Evolutionary conservation across 106 monocot genomes (phyloP), one percentile per base, ranked within the genome.

Genomic region (Cymbidium sinense): DNA sequence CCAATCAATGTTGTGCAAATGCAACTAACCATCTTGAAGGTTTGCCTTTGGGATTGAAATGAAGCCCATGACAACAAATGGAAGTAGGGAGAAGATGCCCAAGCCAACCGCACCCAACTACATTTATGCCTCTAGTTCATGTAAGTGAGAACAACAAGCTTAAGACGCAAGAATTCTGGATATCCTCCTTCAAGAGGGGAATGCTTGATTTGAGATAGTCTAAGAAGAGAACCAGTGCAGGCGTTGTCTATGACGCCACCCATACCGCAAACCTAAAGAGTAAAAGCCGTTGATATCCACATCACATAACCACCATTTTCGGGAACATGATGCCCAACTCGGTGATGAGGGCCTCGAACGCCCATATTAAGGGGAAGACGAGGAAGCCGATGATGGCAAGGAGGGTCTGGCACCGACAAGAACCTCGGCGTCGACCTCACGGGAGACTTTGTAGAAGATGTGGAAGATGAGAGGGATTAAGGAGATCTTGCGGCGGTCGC

Each of bases 221-320:
- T 25, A 87, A 64, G 58, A 87, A 82, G 31, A 87, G 82, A 41
- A 87, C 76, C 1, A 84, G 87, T 87, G 84, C 18, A 84, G 64
- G 87, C 87, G 35, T 87, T 87, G 51, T 87, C 87, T 55, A 87
- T 84, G 30, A 84, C 87, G 9, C 84, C 84, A 39, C 87, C 85
- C 85, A 74, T 77, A 81, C 65, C 81, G 81, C 58, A 85, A 85
- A 23, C 85, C 85, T 81, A 84, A 23, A 82, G 87, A 5, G 82
- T 79, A 17, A 87, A 67, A 37, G 87, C 84, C 1, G 81, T 79
- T 13, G 84, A 84, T 70, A 87, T 84, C 87, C 84, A 85, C 43
- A 87, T 73, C 1, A 87, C 87, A 54, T 82, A 87, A 13, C 87
- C 87, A 17, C 84, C 84, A 51, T 85, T 76, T 50, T 84, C 87